These are phyloP conservation scores for Heliamphora pulchella DNA, from an alignment of 179 eudicot genomes.

Conservation along the genomic window DNA sequence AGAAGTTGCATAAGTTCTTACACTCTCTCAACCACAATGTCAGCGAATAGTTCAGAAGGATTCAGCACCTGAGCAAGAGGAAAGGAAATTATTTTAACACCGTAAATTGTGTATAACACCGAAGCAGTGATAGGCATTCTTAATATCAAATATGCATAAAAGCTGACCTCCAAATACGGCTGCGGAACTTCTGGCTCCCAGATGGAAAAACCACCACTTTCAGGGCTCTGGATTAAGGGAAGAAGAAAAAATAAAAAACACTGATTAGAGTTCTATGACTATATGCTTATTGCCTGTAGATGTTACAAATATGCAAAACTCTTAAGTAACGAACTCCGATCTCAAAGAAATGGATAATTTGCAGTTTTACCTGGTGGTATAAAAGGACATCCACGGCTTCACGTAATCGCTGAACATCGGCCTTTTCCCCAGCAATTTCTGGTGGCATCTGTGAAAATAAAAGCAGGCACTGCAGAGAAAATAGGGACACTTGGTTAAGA, in stretches of 20 bases:
- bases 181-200: slow-evolving; percentile 27
- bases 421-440: slow-evolving; percentile 19
- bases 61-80: slow-evolving; percentile 11
- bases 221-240: slow-evolving; percentile 16
- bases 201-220: slow-evolving; percentile 27
- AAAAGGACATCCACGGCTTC: slow-evolving; percentile 29
- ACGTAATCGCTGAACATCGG: slow-evolving; percentile 16
- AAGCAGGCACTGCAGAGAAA: slow-evolving; percentile 16
- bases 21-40: slow-evolving; percentile 2
- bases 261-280: neutral
- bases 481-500: neutral
- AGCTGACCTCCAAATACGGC: slow-evolving; percentile 18
- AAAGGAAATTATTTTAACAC: too few species aligned
- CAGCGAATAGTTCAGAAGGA: slow-evolving; percentile 14
- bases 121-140: too few species aligned
- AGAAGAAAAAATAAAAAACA: neutral
- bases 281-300: too few species aligned
- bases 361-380: slow-evolving; percentile 15
- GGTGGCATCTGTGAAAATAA: slow-evolving; percentile 21
- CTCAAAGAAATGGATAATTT: too few species aligned
- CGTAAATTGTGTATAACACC: too few species aligned
- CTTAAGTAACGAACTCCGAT: too few species aligned
- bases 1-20: neutral
- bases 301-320: too few species aligned
- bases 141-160: neutral